Evolutionary conservation across 164 flowering plant genomes (phyloP), one percentile per base, ranked within the genome.

Genomic region (Macadamia integrifolia): DNA sequence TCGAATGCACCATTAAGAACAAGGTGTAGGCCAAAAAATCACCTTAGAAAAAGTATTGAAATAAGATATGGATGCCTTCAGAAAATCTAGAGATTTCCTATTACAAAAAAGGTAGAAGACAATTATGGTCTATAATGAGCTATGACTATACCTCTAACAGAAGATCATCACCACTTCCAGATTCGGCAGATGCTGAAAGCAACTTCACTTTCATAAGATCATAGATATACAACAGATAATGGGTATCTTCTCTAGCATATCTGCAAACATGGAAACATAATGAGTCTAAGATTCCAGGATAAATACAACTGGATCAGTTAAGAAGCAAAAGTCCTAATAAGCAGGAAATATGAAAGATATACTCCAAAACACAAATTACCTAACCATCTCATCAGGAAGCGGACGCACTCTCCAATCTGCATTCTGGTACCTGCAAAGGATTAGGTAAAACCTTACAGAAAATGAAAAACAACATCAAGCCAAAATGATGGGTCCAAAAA

Each of bases 351-450:
- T 28, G 6, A 50, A 40, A 55, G 35, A 46, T 56, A 28, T 29
- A 67, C 9, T 64, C 28, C 60, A 3, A 46, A 35, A 3, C 13
- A 1, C 50, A 46, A 46, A 11, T 60, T 82, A 91, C 98, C 83
- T 88, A 52, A 87, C 42, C 98, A 93, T 91, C 71, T 88, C 97
- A 29, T 79, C 79, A 40, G 97, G 92, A 73, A 91, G 84, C 57
- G 98, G 98, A 28, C 97, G 88, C 60, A 91, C 35, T 81, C 98
- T 87, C 98, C 97, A 93, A 74, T 93, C 98, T 67, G 97, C 98
- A 90, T 88, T 91, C 79, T 91, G 97, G 82, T 93, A 93, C 79
- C 98, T 93, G 86, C 75, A 83, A 68, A 46, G 42, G 58, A 1
- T 8, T 28, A 60, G 1, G 60, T 61, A 55, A 23, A 65, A 65